These are phyloP conservation scores for Wallemia mellicola DNA, from an alignment of 1,284 basidiomycete species.

Conservation along the genomic window DNA sequence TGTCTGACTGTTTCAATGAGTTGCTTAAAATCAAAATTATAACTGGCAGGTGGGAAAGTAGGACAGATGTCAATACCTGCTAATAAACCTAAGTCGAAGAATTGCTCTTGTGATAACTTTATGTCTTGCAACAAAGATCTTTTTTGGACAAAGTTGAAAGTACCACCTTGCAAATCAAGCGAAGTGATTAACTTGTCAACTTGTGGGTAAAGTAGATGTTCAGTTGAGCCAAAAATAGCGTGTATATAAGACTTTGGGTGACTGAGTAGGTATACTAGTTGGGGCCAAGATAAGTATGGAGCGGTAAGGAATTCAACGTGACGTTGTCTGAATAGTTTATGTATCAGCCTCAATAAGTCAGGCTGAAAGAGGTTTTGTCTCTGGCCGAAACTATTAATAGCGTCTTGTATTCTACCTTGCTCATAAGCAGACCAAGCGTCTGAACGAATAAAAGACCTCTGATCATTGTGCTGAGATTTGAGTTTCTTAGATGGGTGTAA, in stretches of 20 bases:
- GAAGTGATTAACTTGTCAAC: constrained; percentile 75
- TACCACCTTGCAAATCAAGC: constrained; percentile 35
- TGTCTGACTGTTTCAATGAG: constrained; percentile 67
- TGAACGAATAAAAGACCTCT: constrained; percentile 15
- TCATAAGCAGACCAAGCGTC: constrained; percentile 78
- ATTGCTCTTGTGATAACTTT: constrained; percentile 53
- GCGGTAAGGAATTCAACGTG: constrained; percentile 90
- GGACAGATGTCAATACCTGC: constrained; percentile 64
- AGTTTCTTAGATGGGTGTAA: constrained; percentile 29
- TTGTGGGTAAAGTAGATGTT: constrained; percentile 56
- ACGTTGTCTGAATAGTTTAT: constrained; percentile 75
- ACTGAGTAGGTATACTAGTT: constrained; percentile 79
- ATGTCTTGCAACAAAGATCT: constrained; percentile 43
- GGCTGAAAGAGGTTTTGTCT: constrained; percentile 36
- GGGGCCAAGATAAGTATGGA: constrained; percentile 76
- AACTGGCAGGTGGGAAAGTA: constrained; percentile 55
- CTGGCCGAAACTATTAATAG: constrained; percentile 49
- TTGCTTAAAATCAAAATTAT: constrained; percentile 39
- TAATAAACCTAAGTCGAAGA: constrained; percentile 74
- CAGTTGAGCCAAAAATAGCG: constrained; percentile 68
- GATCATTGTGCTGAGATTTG: constrained; percentile 4
- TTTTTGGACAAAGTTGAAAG: constrained; percentile 68
- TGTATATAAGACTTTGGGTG: constrained; percentile 85
- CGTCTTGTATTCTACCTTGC: constrained; percentile 52
- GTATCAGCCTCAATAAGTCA: constrained; percentile 72